Conservation (phyloP, 345 rosid genomes). For the Eutrema yunnanense region DNA sequence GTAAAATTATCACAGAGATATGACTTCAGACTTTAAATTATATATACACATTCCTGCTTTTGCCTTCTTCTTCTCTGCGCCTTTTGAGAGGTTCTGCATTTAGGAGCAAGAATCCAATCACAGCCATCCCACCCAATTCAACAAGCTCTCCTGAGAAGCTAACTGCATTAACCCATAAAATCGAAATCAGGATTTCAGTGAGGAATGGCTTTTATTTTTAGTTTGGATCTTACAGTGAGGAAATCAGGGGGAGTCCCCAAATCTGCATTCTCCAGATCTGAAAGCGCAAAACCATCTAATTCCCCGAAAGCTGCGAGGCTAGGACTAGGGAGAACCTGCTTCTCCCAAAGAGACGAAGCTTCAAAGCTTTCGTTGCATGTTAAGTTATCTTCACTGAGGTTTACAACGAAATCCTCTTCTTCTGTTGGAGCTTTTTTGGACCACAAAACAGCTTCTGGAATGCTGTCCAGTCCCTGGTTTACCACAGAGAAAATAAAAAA, state of each 20-base stretch:
- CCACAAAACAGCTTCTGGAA: slow-evolving; percentile 39
- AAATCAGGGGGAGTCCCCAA: slow-evolving; percentile 76
- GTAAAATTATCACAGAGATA: slow-evolving; percentile 19
- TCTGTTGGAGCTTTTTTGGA: slow-evolving; percentile 64
- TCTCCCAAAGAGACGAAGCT: slow-evolving; percentile 30
- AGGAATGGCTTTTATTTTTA: neutral
- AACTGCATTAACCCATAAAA: slow-evolving; percentile 45
- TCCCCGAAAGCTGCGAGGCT: slow-evolving; percentile 9
- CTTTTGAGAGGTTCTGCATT: neutral
- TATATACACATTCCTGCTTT: slow-evolving; percentile 10
- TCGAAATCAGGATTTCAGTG: neutral
- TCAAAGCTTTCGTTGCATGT: slow-evolving; percentile 44
- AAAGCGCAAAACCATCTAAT: slow-evolving; percentile 37
- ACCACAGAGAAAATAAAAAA: neutral
- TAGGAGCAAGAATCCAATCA: slow-evolving; percentile 26
- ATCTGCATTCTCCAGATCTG: slow-evolving; percentile 67
- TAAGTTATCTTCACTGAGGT: slow-evolving; percentile 42
- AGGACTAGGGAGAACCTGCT: slow-evolving; percentile 26
- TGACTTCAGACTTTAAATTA: slow-evolving; percentile 7
- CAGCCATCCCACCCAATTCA: slow-evolving; percentile 57
- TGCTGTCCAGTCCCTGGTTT: slow-evolving; percentile 34
- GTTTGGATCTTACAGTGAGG: slow-evolving; percentile 47
- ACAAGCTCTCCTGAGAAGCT: slow-evolving; percentile 69
- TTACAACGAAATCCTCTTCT: slow-evolving; percentile 32
- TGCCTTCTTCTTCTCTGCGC: neutral